Evolutionary conservation across 805 yeast genomes (phyloP), one percentile per base, ranked within the genome.

Genomic region (Nakazawaea ernobii): DNA sequence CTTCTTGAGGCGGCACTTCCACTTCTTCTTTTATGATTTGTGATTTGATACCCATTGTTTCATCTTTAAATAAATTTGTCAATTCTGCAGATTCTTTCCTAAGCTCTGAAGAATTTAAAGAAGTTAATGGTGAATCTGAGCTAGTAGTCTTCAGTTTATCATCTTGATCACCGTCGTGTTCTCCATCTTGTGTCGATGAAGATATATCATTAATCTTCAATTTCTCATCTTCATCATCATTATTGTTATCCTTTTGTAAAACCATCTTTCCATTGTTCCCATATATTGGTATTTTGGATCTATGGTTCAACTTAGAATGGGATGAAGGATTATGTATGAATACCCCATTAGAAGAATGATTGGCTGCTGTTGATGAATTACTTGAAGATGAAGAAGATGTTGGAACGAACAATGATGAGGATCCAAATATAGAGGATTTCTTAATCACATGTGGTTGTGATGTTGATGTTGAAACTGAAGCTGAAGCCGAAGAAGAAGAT

Each of bases 221-320:
- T n/a, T 17, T 35, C 5, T 35, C 40, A 29, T 4, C 8, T 9
- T 9, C 36, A 41, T 27, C 6, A 26, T 20, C 7, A 24, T 14
- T n/a, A 39, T 11, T 15, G 6, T 39, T 14, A 11, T 32, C 14
- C 30, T 13, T 38, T 30, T 11, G 20, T 9, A 24, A 11, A 5
- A 46, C 32, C 15, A 43, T 36, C 29, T 40, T 40, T 20, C 49
- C 49, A 35, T 46, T 26, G n/a, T 27, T 35, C 5, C 49, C 49
- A 30, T 46, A 46, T 8, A 46, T 36, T n/a, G 44, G 49, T 9
- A 46, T 40, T 7, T 27, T 33, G 3, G 35, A n/a, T 29, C 27
- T 26, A 28, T 40, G 17, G 35, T 28, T 40, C 35, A 10, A 9
- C n/a, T 17, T 28, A 3, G 14, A n/a, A 14, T 39, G 35, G 4